phyloP scores from a whole-genome alignment of 163 green algal genomes.

The Chloroidium sp. region DNA sequence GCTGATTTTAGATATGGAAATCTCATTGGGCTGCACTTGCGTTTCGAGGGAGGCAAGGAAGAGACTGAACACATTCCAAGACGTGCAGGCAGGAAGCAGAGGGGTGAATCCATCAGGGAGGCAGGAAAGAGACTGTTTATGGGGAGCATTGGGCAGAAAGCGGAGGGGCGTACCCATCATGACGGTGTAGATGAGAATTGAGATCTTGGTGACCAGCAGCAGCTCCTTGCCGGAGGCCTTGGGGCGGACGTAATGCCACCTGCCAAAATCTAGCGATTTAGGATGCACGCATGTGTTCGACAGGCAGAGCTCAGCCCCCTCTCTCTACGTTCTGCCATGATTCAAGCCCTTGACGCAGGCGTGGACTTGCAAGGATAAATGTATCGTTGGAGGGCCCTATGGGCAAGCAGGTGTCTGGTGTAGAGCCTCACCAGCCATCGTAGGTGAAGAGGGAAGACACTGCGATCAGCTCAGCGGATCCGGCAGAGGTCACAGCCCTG shows the following conservation, averaged over 20 bases:
- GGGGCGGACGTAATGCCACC: slow-evolving; percentile 74
- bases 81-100: not conserved
- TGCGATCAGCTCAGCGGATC: slow-evolving; percentile 71
- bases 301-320: too few species aligned
- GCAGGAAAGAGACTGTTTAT: not conserved
- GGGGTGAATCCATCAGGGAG: not conserved
- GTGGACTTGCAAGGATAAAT: too few species aligned
- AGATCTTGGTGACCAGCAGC: slow-evolving; percentile 36
- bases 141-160: not conserved
- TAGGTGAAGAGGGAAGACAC: slow-evolving; percentile 82
- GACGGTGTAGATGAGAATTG: slow-evolving; percentile 55
- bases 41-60: too few species aligned
- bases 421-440: slow-evolving; percentile 27
- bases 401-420: too few species aligned
- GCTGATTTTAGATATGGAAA: too few species aligned
- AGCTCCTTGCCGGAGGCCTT: slow-evolving; percentile 58
- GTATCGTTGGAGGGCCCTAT: too few species aligned
- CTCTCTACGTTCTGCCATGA: not conserved
- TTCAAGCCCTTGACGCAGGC: slow-evolving; percentile 13
- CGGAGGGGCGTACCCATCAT: slow-evolving; percentile 37
- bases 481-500: slow-evolving; percentile 72
- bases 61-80: too few species aligned
- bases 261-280: too few species aligned
- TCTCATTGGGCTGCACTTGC: too few species aligned
- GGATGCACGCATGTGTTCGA: too few species aligned